Evolutionary conservation across 2,329 filamentous ascomycete species (phyloP).

Genomic region (Phaeosphaeriaceae sp.): DNA sequence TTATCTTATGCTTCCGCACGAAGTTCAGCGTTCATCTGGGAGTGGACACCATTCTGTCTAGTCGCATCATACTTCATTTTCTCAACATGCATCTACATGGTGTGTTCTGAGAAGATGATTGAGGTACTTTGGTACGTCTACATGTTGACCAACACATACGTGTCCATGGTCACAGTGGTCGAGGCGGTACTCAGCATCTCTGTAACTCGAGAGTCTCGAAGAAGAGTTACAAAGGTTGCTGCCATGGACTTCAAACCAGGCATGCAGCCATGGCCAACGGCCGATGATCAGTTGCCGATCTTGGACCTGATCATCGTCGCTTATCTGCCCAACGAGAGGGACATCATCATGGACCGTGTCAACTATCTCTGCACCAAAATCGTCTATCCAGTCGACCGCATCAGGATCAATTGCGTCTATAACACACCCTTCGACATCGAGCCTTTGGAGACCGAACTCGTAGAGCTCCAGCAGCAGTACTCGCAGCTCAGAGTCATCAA

Average conservation of each 20-base stretch:
- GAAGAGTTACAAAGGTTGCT: slow-evolving; percentile 33
- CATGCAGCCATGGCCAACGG: slow-evolving; percentile 42
- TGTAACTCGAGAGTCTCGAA: slow-evolving; percentile 34
- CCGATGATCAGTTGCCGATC: slow-evolving; percentile 46
- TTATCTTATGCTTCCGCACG: neutral
- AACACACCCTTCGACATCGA: slow-evolving; percentile 55
- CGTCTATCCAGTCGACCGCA: slow-evolving; percentile 51
- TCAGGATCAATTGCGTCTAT: slow-evolving; percentile 55
- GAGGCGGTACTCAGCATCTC: slow-evolving; percentile 44
- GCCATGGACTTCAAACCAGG: neutral
- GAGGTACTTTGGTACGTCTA: slow-evolving; percentile 50
- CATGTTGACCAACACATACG: slow-evolving; percentile 48
- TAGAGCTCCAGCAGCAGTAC: slow-evolving; percentile 42
- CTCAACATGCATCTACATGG: slow-evolving; percentile 47
- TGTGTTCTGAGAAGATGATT: slow-evolving; percentile 35
- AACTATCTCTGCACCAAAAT: slow-evolving; percentile 52
- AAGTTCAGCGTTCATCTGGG: slow-evolving; percentile 27
- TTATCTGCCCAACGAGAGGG: slow-evolving; percentile 56
- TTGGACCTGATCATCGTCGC: slow-evolving; percentile 56
- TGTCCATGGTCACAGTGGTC: slow-evolving; percentile 45
- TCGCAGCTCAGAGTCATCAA: slow-evolving; percentile 52
- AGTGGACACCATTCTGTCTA: slow-evolving; percentile 47
- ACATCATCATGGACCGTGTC: slow-evolving; percentile 54
- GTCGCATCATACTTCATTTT: slow-evolving; percentile 47
- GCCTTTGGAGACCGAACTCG: slow-evolving; percentile 50